Conservation (phyloP, 441 rosid genomes). For the Gossypium davidsonii region DNA sequence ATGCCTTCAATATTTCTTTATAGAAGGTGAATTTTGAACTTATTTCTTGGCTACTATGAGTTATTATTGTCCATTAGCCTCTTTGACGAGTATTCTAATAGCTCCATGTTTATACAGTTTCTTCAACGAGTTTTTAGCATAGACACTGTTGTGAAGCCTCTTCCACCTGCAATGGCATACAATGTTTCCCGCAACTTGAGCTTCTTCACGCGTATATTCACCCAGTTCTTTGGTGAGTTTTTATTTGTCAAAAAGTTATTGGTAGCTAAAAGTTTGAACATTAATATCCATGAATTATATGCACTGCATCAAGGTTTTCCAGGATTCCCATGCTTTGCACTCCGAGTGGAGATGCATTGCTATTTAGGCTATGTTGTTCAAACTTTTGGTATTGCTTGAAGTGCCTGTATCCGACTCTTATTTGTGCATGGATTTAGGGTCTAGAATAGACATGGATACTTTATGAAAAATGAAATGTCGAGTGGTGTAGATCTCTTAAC, state of each 20-base stretch:
- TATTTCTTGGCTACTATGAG: not conserved
- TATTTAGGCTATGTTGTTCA: not conserved
- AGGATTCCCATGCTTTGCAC: not conserved
- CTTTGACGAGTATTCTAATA: not conserved
- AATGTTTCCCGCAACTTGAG: conserved; percentile 84
- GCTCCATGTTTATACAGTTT: conserved; percentile 44
- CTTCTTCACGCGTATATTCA: conserved; percentile 92
- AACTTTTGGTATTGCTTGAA: not conserved
- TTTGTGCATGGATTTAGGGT: not conserved
- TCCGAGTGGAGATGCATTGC: not conserved
- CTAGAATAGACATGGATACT: too few relatives aligned
- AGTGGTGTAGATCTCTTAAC: not conserved
- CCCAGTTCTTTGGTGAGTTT: conserved; percentile 90
- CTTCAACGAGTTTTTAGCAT: conserved; percentile 81
- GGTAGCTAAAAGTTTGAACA: not conserved
- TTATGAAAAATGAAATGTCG: too few relatives aligned
- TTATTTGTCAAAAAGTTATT: not conserved
- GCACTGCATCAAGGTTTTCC: not conserved
- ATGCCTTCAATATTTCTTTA: not conserved
- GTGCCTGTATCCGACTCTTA: not conserved
- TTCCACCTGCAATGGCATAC: conserved; percentile 85
- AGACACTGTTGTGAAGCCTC: conserved; percentile 94
- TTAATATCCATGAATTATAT: conserved; percentile 3
- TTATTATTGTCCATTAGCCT: not conserved
- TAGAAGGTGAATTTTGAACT: not conserved